phyloP scores from a whole-genome alignment of 2,329 filamentous ascomycete genomes.

The Phialocephala sp. region DNA sequence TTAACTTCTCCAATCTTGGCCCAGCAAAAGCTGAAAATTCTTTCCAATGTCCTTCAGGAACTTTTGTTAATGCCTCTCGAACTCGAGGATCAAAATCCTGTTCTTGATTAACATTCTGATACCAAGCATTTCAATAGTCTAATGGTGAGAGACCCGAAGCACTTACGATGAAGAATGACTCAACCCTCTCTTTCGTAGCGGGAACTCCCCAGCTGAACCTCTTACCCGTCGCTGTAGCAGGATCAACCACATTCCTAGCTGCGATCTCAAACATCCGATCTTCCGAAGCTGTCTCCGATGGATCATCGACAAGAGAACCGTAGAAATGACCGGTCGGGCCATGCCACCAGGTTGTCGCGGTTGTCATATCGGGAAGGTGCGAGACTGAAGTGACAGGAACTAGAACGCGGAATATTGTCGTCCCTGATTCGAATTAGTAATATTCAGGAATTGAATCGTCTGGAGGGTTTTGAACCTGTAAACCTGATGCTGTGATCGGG shows the following conservation, averaged over 20 bases:
- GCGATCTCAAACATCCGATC: constrained; percentile 49
- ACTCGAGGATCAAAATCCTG: constrained; percentile 49
- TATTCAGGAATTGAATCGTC: neutral
- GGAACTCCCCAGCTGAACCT: constrained; percentile 47
- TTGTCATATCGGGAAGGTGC: constrained; percentile 41
- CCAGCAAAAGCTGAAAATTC: constrained; percentile 56
- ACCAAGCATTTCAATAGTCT: no score
- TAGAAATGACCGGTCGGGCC: constrained; percentile 50
- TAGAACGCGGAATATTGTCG: constrained; percentile 53
- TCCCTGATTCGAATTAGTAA: constrained; percentile 42
- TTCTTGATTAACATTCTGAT: neutral
- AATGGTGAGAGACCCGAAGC: no score
- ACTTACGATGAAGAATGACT: constrained; percentile 44
- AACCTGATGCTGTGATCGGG: constrained; percentile 52
- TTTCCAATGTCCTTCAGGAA: constrained; percentile 49
- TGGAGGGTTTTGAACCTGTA: constrained; percentile 41
- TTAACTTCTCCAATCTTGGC: constrained; percentile 48
- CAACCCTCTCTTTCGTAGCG: constrained; percentile 45
- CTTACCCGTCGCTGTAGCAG: constrained; percentile 40
- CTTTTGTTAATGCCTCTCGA: constrained; percentile 46
- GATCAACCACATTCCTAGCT: constrained; percentile 44
- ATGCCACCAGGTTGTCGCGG: constrained; percentile 51
- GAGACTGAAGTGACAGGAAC: constrained; percentile 46
- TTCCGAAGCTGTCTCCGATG: constrained; percentile 22
- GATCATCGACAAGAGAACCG: constrained; percentile 47